Conservation (phyloP, 2,329 filamentous ascomycete species). For the Scedosporium boydii region DNA sequence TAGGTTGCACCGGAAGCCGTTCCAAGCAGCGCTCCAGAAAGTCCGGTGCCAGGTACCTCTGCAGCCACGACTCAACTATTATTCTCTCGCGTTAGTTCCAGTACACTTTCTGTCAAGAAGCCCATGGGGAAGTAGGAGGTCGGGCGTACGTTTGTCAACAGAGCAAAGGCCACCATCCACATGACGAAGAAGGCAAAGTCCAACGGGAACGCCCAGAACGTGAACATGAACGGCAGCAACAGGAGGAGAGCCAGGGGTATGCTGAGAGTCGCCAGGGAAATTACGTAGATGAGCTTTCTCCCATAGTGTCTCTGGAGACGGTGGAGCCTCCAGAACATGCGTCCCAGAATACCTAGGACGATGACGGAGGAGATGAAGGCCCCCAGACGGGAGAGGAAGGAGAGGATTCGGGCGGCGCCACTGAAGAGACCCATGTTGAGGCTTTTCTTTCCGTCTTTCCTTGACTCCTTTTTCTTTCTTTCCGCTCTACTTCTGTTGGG, state of each 20-base stretch:
- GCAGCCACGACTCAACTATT: constrained; percentile 10
- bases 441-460: neutral
- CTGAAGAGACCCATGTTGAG: neutral
- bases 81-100: constrained; percentile 6
- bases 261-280: constrained; percentile 17
- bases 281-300: constrained; percentile 15
- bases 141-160: constrained; percentile 14
- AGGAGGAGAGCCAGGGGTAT: constrained; percentile 17
- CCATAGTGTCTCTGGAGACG: constrained; percentile 8
- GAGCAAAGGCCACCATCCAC: constrained; percentile 18
- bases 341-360: constrained; percentile 15
- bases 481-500: too few species aligned
- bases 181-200: constrained; percentile 17
- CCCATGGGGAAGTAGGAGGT: neutral
- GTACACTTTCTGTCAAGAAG: neutral
- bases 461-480: too few species aligned
- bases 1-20: constrained; percentile 12
- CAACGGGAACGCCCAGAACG: constrained; percentile 16
- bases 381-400: constrained; percentile 11
- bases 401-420: constrained; percentile 6
- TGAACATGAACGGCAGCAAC: constrained; percentile 12
- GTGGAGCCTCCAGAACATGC: constrained; percentile 12
- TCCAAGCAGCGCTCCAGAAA: constrained; percentile 20
- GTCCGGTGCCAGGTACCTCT: constrained; percentile 13
- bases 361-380: constrained; percentile 14